Evolutionary conservation across 2,329 filamentous ascomycete genomes (phyloP), one percentile per base, ranked within the genome.

Genomic region (Lasiodiplodia sp.): DNA sequence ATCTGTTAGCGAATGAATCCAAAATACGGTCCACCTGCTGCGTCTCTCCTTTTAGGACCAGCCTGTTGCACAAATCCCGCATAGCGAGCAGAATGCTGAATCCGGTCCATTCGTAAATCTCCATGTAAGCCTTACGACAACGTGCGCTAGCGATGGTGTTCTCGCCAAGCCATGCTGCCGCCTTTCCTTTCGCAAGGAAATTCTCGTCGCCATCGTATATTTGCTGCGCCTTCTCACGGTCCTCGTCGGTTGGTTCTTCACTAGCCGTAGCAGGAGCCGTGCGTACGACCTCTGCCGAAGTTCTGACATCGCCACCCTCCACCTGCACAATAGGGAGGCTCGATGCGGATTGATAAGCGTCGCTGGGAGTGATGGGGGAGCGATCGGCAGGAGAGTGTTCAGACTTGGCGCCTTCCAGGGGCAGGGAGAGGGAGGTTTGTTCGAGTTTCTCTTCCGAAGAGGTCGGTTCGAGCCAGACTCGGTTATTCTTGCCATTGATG

Each of bases 1-100:
- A 99, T 70, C 95, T 86, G 72, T 89, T 90, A 3, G 96, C 93
- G 74, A 98, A 95, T 23, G 92, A 91, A 74, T 96, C 92, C 71
- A 99, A 83, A 69, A 99, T 95, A 40, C 96, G 91, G 78, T 99
- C 96, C 23, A 99, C 93, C 79, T 99, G 95, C 80, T 99, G 96
- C 2, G 94, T 97, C 81, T 99, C 96, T 51, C 92, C 96, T 72
- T 92, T 92, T 68, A 99, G 85, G 4, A 96, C 86, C 28, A 98
- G 85, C 38, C 92, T 91, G 66, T 88, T 88, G 78, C 96, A 99
- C 31, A 99, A 86, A 69, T 90, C 88, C 31, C 96, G 90, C 71
- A 98, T 85, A 8, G 92, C 89, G 47, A 87, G 85, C 18, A 98
- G 85, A 58, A 98, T 91, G 78, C 92, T 97, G 75, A 92, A 86